Percentiles rank a stretch among this genome's conserved stretches.
These are phyloP conservation scores for Hydnum rufescens DNA, from an alignment of 768 basidiomycete genomes.

Conservation along the genomic window DNA sequence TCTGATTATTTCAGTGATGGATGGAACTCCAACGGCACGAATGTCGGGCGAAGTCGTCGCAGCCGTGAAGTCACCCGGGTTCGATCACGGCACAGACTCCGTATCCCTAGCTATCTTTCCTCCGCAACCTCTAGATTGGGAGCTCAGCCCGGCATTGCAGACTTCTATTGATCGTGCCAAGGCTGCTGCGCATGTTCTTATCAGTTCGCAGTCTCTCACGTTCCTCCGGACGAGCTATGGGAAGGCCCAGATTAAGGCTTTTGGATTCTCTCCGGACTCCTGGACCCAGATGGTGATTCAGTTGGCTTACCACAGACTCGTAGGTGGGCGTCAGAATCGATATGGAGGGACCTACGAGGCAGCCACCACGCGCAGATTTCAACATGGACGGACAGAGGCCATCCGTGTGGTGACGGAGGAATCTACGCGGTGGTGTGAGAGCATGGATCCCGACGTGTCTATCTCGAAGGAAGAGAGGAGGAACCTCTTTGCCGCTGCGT, in stretches of 20 bases:
- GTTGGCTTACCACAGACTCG: conserved; percentile 62
- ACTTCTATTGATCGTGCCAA: conserved; percentile 39
- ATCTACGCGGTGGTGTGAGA: conserved; percentile 53
- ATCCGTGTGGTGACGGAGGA: conserved; percentile 67
- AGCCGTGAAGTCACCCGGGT: conserved; percentile 35
- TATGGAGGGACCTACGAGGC: conserved; percentile 83
- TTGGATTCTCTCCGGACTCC: conserved; percentile 79
- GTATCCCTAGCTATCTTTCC: conserved; percentile 9
- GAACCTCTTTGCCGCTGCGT: conserved; percentile 35
- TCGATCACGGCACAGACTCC: conserved; percentile 34
- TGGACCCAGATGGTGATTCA: conserved; percentile 91
- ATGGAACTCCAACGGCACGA: conserved; percentile 64
- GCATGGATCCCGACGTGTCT: conserved; percentile 37
- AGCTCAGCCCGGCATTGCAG: conserved; percentile 28
- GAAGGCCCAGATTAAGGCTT: conserved; percentile 67
- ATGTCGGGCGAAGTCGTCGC: conserved; percentile 51
- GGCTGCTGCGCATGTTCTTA: conserved; percentile 33
- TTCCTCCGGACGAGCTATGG: conserved; percentile 59
- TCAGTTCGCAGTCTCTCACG: conserved; percentile 40
- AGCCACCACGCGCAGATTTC: conserved; percentile 73
- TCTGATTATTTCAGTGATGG: conserved; percentile 32
- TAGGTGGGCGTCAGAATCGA: conserved; percentile 20
- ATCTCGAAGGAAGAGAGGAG: conserved; percentile 27
- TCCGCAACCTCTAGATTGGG: conserved; percentile 43
- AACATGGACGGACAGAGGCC: conserved; percentile 85